Conservation (phyloP, 257 asterid genomes). For the Cruciata laevipes region DNA sequence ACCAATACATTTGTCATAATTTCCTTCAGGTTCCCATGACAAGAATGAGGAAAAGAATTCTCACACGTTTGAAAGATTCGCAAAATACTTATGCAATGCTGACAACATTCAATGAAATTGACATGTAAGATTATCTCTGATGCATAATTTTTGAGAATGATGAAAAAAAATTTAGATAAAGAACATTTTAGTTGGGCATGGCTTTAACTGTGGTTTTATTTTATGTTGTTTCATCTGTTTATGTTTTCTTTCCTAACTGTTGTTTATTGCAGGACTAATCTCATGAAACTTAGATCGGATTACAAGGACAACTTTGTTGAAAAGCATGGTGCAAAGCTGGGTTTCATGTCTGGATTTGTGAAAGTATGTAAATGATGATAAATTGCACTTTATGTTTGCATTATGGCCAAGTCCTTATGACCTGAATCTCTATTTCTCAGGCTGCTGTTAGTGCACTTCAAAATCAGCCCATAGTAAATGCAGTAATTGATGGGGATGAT, state of each 20-base stretch:
- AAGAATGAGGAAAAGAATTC: conserved; percentile 91
- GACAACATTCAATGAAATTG: conserved; percentile 98
- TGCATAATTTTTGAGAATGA: not conserved
- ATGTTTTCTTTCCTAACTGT: not conserved
- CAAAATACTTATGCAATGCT: conserved; percentile 94
- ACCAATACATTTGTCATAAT: conserved; percentile 10
- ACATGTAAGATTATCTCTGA: conserved; percentile 53
- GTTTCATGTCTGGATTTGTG: conserved; percentile 93
- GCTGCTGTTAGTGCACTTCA: conserved; percentile 94
- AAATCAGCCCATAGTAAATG: conserved; percentile 88
- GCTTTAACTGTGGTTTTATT: not conserved
- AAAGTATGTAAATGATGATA: conserved; percentile 38
- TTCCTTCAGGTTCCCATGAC: conserved; percentile 87
- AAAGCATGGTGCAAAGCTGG: conserved; percentile 97
- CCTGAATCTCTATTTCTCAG: conserved; percentile 27
- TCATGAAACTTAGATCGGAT: conserved; percentile 95
- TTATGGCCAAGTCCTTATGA: not conserved
- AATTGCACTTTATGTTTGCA: not conserved
- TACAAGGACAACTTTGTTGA: conserved; percentile 90
- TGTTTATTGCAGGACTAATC: conserved; percentile 66
- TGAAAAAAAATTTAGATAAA: conserved; percentile 1
- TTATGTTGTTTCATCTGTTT: not conserved
- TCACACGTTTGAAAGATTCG: conserved; percentile 92
- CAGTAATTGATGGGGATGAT: conserved; percentile 98
- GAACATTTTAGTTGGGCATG: conserved; percentile 1